phyloP scores from a whole-genome alignment of 306 rosid genomes.

The Psophocarpus tetragonolobus region DNA sequence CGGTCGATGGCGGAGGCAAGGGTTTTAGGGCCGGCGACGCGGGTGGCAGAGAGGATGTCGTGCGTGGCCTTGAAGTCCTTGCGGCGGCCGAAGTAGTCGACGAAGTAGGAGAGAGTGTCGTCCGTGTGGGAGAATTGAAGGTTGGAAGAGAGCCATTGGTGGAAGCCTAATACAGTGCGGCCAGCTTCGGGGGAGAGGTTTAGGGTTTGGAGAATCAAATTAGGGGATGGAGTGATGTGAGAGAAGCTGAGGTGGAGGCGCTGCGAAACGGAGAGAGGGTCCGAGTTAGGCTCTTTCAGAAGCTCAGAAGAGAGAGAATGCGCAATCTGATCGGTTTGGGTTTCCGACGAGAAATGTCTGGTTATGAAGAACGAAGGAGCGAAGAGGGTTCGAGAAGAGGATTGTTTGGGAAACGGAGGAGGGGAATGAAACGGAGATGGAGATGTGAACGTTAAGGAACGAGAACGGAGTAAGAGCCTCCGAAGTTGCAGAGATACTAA shows the following conservation, averaged over 20 bases:
- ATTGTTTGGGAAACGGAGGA: conserved; percentile 6
- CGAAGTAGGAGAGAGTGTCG: conserved; percentile 60
- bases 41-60: conserved; percentile 44
- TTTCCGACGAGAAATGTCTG: conserved; percentile 47
- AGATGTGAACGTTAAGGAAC: conserved; percentile 31
- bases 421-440: conserved; percentile 14
- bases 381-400: conserved; percentile 28
- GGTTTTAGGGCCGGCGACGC: conserved; percentile 58
- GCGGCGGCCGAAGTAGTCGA: conserved; percentile 67
- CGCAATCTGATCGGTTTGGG: conserved; percentile 45
- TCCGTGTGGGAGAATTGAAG: conserved; percentile 63
- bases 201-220: conserved; percentile 52
- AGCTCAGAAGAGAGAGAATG: conserved; percentile 60
- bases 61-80: conserved; percentile 78
- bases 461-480: conserved; percentile 49
- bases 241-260: conserved; percentile 72
- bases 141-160: conserved; percentile 59
- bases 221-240: conserved; percentile 56
- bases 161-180: conserved; percentile 59
- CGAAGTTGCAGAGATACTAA: conserved; percentile 62
- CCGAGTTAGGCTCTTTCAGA: conserved; percentile 49
- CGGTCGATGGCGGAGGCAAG: conserved; percentile 49
- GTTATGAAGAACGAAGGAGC: conserved; percentile 30
- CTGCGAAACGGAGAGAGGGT: conserved; percentile 52
- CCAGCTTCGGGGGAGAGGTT: conserved; percentile 66